Base-by-base conservation (phyloP, 2,329 filamentous ascomycete genomes). In the Ophiocordyceps sinensis region DNA sequence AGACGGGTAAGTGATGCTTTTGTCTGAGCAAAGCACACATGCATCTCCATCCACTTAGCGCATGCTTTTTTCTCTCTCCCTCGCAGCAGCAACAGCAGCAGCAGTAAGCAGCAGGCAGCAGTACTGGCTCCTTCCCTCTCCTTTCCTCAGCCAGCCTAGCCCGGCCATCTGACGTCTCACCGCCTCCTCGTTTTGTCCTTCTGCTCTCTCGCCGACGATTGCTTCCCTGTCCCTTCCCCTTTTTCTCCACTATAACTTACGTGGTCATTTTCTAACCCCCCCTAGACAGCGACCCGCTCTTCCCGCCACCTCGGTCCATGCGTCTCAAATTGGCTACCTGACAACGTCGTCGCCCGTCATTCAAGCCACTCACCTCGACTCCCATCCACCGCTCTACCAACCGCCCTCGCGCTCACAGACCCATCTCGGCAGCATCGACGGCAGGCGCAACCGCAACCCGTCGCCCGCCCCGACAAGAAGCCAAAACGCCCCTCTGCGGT, bases 291-390 rank as follows among this genome's bases (percentile, higher is more conserved):
- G 41, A 44, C 42, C 42, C 45, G 39, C 51, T 36, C 39, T 15
- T 48, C 55, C 48, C 41, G 50, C 51, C 45, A 48, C 54, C 43
- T 73, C 73, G 36, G 65, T 71, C 26, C 75, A 77, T 56, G 72
- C 77, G 41, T 81, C 81, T 29, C 78, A 82, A 51, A 69, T 74
- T 52, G 77, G 76, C 46, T 77, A 82, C 57, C 65, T 82, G 45
- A 83, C 80, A 38, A 75, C 77, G 29, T 82, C 79, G 28, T 83
- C 80, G 19, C 76, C 81, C 28, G 60, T 81, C 44, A 71, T 83
- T 39, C 77, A 79, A 51, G 70, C 73, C 38, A 66, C 64, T 21
- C 70, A 71, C 47, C 53, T 71, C 29, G 50, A 55, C 34, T 44
- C 53, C 19, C 47, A 49, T 32, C 41, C 45, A 29, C 46, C 48